Evolutionary conservation across 1,284 basidiomycete genomes (phyloP), one percentile per base, ranked within the genome.

Genomic region (Clitocybe nebularis): DNA sequence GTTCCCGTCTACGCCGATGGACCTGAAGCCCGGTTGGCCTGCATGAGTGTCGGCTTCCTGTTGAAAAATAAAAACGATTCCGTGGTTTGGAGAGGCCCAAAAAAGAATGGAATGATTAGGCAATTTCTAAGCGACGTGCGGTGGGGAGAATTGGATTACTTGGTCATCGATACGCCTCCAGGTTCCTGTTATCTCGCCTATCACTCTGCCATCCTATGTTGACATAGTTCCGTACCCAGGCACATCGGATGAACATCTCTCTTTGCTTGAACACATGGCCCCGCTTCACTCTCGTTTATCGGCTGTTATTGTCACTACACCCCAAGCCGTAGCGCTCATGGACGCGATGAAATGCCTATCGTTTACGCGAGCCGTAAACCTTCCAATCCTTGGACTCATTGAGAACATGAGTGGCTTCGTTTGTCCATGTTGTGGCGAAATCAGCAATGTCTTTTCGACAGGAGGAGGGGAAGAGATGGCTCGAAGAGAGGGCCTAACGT

Each of bases 321-420:
- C 96, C 7, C 96, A 99, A 69, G 93, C 93, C 10, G 91, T 99
- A 26, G 93, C 95, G 1, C 74, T 99, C 36, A 83, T 92, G 60
- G 96, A 99, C 64, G 93, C 90, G 32, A 82, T 94, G 69, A 97
- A 99, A 67, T 95, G 91, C 50, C 75, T 99, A 44, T 94, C 93
- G 32, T 99, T 99, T 67, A 91, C 94, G 9, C 83, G 85, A 13
- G 82, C 92, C 17, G 88, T 93, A 36, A 73, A 77, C 22, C 71
- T 99, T 6, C 92, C 89, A 3, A 84, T 99, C n/a, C 68, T 97
- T 35, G 96, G 96, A 4, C 66, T 99, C 38, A 85, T 99, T 48
- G 96, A 99, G 62, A 99, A 99, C 67, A 98, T 99, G 96, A 92
- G 92, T 45, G 96, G 96, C 29, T 99, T 97, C 67, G 89, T 90